phyloP scores from a whole-genome alignment of 176 grass and related monocot genomes.

The barley (Hordeum vulgare) region DNA sequence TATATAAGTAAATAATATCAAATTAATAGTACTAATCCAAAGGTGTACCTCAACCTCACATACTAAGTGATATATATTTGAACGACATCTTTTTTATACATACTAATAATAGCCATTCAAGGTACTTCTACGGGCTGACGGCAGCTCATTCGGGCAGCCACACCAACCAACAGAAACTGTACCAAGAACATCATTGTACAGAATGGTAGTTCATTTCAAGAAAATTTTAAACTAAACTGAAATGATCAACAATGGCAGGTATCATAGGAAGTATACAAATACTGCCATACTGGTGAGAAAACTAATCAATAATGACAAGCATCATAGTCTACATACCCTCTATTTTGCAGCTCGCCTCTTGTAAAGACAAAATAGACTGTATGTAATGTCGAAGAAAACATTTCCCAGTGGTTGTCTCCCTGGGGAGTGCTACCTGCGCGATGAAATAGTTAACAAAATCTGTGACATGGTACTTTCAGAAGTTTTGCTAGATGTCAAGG shows the following conservation, averaged over 20 bases:
- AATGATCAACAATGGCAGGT: conserved; percentile 1
- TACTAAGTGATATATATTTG: background rate
- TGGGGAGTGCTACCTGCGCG: conserved; percentile 79
- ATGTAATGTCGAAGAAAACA: conserved; percentile 95
- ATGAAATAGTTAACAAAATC: conserved; percentile 22
- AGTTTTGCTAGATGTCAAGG: background rate
- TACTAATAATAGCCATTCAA: background rate
- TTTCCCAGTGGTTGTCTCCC: conserved; percentile 77
- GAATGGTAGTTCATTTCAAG: background rate
- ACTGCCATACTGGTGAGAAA: background rate
- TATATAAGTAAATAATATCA: background rate
- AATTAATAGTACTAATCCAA: background rate
- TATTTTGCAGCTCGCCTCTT: conserved; percentile 71
- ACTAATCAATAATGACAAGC: background rate
- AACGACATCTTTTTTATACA: background rate
- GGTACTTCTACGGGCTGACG: background rate
- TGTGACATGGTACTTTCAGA: background rate
- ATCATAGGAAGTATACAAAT: background rate
- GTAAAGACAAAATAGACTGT: conserved; percentile 82
- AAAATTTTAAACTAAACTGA: background rate
- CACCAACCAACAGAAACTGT: background rate
- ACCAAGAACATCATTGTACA: background rate
- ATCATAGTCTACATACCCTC: conserved; percentile 37
- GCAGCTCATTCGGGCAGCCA: background rate
- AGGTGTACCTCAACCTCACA: background rate